phyloP scores from a whole-genome alignment of 2,329 filamentous ascomycete species.

The Claviceps monticola region DNA sequence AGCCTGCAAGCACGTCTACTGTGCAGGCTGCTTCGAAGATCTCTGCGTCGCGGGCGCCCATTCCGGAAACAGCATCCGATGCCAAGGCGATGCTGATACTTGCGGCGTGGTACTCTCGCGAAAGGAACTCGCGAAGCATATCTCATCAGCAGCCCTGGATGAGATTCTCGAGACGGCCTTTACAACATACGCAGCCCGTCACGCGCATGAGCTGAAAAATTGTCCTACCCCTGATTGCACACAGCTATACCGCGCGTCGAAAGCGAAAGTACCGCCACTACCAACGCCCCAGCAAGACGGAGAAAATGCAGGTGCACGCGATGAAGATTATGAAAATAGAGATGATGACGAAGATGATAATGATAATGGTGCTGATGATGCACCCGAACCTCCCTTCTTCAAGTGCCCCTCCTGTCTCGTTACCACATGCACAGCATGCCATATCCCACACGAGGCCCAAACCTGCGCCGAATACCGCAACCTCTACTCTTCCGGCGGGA shows the following conservation, averaged over 20 bases:
- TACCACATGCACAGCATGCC: slow-evolving; percentile 22
- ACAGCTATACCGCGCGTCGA: slow-evolving; percentile 23
- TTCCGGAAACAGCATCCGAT: slow-evolving; percentile 9
- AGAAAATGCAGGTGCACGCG: background rate
- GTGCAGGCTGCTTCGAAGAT: slow-evolving; percentile 25
- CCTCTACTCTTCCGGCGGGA: slow-evolving; percentile 8
- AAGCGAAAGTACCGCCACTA: background rate
- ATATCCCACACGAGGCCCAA: slow-evolving; percentile 17
- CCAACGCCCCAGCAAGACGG: background rate
- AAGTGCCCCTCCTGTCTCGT: slow-evolving; percentile 24
- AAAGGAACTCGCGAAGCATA: slow-evolving; percentile 14
- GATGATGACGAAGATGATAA: no score
- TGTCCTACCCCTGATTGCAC: slow-evolving; percentile 31
- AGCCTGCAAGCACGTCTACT: slow-evolving; percentile 27
- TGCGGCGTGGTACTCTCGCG: slow-evolving; percentile 14
- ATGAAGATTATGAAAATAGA: no score
- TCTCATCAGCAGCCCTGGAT: slow-evolving; percentile 20
- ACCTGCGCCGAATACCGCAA: slow-evolving; percentile 22
- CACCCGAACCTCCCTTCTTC: slow-evolving; percentile 5
- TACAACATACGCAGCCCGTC: slow-evolving; percentile 18
- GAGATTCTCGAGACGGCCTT: slow-evolving; percentile 24
- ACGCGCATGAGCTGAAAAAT: slow-evolving; percentile 19
- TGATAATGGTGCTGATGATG: no score
- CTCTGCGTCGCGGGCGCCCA: slow-evolving; percentile 11
- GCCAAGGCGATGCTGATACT: slow-evolving; percentile 12